Evolutionary conservation across 1,139 yeast genomes (phyloP).

Genomic region (Protomyces lactucae-debilis): DNA sequence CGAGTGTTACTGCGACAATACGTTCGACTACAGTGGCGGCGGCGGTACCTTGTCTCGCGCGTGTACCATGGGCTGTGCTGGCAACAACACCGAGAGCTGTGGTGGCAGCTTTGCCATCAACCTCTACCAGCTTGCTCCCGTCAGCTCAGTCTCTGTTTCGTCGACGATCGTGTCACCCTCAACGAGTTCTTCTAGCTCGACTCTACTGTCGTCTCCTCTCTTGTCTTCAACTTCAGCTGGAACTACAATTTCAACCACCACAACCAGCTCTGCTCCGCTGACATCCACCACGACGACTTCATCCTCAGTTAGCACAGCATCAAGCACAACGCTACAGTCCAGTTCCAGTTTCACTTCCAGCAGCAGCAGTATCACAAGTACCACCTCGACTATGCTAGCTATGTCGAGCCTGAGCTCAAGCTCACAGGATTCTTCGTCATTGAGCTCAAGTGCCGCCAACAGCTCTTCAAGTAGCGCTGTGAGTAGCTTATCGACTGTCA

Average conservation of each 20-base stretch:
- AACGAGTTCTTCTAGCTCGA: neutral
- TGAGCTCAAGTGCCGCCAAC: neutral
- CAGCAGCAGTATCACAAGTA: neutral
- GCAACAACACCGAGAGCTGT: conserved; percentile 1
- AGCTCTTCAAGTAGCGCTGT: neutral
- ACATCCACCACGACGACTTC: neutral
- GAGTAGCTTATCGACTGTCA: neutral
- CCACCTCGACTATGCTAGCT: neutral
- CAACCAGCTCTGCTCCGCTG: neutral
- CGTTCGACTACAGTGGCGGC: neutral
- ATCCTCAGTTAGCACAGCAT: neutral
- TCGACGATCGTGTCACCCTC: neutral
- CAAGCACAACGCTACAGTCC: neutral
- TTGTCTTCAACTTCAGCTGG: neutral
- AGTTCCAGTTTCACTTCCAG: neutral
- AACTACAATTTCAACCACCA: neutral
- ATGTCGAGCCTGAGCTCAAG: neutral
- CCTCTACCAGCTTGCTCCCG: neutral
- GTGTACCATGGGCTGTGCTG: conserved; percentile 6
- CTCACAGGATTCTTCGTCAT: neutral
- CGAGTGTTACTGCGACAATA: conserved; percentile 4
- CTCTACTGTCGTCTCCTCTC: too few relatives aligned
- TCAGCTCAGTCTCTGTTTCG: neutral
- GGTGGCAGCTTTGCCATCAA: conserved; percentile 1
- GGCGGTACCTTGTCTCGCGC: neutral